Percentiles rank a stretch among this genome's conserved stretches.
Evolutionary conservation across 2,329 filamentous ascomycete genomes (phyloP).

Genomic region (Sarocladiaceae sp.): DNA sequence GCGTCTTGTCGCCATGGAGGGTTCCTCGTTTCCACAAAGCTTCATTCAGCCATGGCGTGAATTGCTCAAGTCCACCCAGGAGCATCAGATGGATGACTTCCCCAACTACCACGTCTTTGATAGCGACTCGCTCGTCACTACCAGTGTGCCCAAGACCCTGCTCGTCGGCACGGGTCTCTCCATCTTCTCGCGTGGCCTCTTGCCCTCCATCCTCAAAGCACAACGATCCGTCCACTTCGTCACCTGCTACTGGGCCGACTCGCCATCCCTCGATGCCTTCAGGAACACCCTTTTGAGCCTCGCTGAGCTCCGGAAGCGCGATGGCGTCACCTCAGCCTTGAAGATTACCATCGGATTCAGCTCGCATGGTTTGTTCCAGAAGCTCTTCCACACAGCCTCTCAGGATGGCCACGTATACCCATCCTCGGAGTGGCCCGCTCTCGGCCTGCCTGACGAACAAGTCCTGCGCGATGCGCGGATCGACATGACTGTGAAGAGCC

Average conservation of each 20-base stretch:
- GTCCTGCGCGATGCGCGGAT: conserved; percentile 51
- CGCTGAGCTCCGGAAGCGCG: conserved; percentile 36
- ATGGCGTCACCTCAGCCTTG: conserved; percentile 30
- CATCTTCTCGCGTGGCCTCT: conserved; percentile 47
- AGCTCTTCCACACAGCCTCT: conserved; percentile 65
- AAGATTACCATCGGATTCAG: conserved; percentile 72
- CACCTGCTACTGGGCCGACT: conserved; percentile 76
- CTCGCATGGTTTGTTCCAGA: conserved; percentile 64
- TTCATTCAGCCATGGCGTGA: conserved; percentile 33
- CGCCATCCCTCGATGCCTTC: conserved; percentile 52
- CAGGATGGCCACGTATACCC: conserved; percentile 56
- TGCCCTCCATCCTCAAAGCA: conserved; percentile 56
- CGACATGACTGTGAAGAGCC: conserved; percentile 64
- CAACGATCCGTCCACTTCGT: conserved; percentile 64
- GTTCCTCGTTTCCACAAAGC: conserved; percentile 24
- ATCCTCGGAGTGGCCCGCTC: conserved; percentile 50
- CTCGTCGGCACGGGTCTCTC: conserved; percentile 52
- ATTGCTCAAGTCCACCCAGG: conserved; percentile 23
- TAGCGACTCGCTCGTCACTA: conserved; percentile 40
- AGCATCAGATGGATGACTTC: conserved; percentile 34
- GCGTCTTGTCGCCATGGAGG: not conserved
- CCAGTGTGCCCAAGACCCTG: conserved; percentile 40
- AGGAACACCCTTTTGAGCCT: conserved; percentile 52
- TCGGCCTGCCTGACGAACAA: conserved; percentile 56
- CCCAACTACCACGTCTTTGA: conserved; percentile 41